Evolutionary conservation across 495 filamentous ascomycete genomes (phyloP).

Genomic region (Glutinoglossum americanum): DNA sequence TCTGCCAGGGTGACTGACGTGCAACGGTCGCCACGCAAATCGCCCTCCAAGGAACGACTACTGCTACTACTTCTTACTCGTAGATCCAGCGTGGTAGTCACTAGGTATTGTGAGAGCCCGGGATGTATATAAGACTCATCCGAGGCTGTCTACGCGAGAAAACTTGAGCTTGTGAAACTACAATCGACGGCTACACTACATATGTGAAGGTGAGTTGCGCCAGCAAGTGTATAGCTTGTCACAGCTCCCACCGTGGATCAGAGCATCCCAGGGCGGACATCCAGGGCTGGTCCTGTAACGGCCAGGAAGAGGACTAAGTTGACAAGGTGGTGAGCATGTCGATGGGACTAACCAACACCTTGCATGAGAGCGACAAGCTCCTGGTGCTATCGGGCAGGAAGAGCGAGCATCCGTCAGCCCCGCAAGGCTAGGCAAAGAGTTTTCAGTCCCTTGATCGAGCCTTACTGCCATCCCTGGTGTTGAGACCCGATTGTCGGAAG

Average conservation of each 20-base stretch:
- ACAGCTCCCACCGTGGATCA: neutral
- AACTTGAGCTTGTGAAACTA: neutral
- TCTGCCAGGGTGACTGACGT: neutral
- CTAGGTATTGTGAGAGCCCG: neutral
- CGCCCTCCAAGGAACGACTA: neutral
- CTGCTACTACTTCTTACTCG: neutral
- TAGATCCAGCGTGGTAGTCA: neutral
- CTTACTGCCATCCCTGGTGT: neutral
- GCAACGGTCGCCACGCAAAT: neutral
- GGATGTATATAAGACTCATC: neutral
- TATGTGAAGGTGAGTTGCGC: neutral
- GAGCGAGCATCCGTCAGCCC: neutral
- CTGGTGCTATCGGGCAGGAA: neutral
- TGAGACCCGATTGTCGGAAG: neutral
- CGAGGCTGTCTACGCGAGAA: neutral
- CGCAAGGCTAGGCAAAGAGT: neutral
- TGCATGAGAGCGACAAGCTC: neutral
- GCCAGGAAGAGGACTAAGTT: neutral
- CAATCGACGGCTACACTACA: neutral
- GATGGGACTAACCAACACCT: neutral
- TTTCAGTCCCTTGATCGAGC: neutral
- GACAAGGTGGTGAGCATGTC: neutral
- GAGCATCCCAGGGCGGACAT: neutral
- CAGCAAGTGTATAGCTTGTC: neutral
- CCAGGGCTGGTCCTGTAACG: neutral